Percentiles rank a stretch among this genome's conserved stretches.
Evolutionary conservation across 371 early-diverging fungal genomes (phyloP).

Genomic region (Mortierella sp.): DNA sequence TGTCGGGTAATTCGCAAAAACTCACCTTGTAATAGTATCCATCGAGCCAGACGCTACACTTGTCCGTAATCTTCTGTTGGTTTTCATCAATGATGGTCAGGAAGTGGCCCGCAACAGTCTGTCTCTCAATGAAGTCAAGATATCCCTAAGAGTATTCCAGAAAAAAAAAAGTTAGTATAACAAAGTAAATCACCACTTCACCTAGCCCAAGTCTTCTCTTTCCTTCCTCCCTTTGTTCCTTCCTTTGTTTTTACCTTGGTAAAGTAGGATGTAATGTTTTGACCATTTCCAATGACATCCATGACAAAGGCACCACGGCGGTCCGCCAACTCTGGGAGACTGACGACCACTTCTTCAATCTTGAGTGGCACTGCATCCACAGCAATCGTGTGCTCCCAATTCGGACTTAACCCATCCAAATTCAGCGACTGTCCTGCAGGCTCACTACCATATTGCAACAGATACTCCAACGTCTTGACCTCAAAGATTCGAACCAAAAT

Average conservation of each 20-base stretch:
- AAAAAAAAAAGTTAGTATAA: neutral
- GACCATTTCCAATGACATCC: constrained; percentile 44
- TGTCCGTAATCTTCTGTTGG: constrained; percentile 25
- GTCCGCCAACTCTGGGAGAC: constrained; percentile 34
- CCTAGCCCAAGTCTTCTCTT: neutral
- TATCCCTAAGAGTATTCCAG: constrained; percentile 50
- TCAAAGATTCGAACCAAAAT: constrained; percentile 45
- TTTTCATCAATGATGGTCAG: constrained; percentile 60
- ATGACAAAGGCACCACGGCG: constrained; percentile 43
- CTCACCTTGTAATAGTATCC: constrained; percentile 60
- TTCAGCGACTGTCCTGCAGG: constrained; percentile 22
- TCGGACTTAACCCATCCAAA: constrained; percentile 43
- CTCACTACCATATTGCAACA: constrained; percentile 23
- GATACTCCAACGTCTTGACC: constrained; percentile 48
- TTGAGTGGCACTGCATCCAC: constrained; percentile 31
- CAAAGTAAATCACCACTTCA: neutral
- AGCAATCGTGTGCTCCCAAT: constrained; percentile 34
- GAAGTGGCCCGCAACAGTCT: constrained; percentile 62
- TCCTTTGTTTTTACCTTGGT: constrained; percentile 36
- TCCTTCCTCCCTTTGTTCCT: too few species aligned
- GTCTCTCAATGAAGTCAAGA: constrained; percentile 57
- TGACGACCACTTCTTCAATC: constrained; percentile 21
- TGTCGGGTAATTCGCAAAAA: neutral
- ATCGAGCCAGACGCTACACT: constrained; percentile 55
- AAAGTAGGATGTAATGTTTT: constrained; percentile 41